Evolutionary conservation across 2,329 filamentous ascomycete species (phyloP).

Genomic region (Aspergillus glaucus): DNA sequence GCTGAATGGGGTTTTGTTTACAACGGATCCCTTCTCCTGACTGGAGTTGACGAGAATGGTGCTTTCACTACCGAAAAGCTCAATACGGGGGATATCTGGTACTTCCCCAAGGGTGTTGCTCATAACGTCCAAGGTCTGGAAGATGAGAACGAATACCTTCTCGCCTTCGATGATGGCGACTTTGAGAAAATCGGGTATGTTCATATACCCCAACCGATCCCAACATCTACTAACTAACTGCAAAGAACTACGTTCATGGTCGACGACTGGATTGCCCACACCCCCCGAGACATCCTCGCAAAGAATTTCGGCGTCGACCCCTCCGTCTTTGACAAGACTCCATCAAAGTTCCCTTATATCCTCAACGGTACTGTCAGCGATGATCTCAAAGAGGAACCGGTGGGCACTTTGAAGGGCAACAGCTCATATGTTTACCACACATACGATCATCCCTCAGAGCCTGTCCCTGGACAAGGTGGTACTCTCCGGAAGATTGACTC

Average conservation of each 20-base stretch:
- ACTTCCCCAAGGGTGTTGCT: slow-evolving; percentile 60
- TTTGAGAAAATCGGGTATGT: slow-evolving; percentile 57
- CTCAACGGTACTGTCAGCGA: slow-evolving; percentile 50
- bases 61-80: slow-evolving; percentile 47
- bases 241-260: slow-evolving; percentile 63
- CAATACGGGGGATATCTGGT: slow-evolving; percentile 60
- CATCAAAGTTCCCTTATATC: slow-evolving; percentile 56
- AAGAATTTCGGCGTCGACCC: slow-evolving; percentile 63
- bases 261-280: slow-evolving; percentile 64
- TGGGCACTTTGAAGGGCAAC: slow-evolving; percentile 49
- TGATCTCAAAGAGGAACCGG: slow-evolving; percentile 38
- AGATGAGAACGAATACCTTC: slow-evolving; percentile 61
- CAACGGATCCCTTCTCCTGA: slow-evolving; percentile 51
- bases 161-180: slow-evolving; percentile 61
- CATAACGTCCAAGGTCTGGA: slow-evolving; percentile 58
- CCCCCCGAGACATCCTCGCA: slow-evolving; percentile 56
- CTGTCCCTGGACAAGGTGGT: slow-evolving; percentile 57
- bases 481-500: slow-evolving; percentile 60
- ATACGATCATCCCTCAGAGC: slow-evolving; percentile 49
- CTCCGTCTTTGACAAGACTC: slow-evolving; percentile 55
- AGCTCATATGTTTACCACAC: slow-evolving; percentile 59
- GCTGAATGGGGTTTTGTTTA: slow-evolving; percentile 64
- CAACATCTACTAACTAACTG: background rate
- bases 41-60: slow-evolving; percentile 59
- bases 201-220: background rate